phyloP scores from a whole-genome alignment of 2,329 filamentous ascomycete species.

The Arthroderma sp. region DNA sequence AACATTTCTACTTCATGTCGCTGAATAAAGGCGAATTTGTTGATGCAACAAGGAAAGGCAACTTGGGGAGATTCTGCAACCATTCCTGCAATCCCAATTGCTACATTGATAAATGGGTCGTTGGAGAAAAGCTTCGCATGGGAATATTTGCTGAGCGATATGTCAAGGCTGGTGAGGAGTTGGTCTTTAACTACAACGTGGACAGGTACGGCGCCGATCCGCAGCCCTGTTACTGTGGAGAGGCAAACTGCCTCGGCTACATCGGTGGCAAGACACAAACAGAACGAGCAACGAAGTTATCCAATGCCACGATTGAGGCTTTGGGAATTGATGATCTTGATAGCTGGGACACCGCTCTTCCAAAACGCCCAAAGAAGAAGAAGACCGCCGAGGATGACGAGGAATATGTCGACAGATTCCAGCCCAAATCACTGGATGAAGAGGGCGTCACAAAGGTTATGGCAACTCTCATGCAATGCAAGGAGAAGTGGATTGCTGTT shows the following conservation, averaged over 20 bases:
- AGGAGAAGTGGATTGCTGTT: constrained; percentile 98
- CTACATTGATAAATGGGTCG: constrained; percentile 99
- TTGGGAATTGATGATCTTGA: constrained; percentile 89
- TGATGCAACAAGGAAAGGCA: constrained; percentile 92
- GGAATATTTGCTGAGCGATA: constrained; percentile 86
- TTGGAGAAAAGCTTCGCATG: constrained; percentile 95
- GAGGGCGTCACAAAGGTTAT: constrained; percentile 85
- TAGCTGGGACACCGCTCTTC: constrained; percentile 79
- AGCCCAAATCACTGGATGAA: constrained; percentile 67
- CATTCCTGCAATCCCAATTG: constrained; percentile 98
- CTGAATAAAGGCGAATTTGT: constrained; percentile 93
- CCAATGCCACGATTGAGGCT: constrained; percentile 80
- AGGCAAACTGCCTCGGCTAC: constrained; percentile 87
- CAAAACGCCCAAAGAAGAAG: constrained; percentile 87
- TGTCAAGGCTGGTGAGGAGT: constrained; percentile 78
- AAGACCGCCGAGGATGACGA: constrained; percentile 83
- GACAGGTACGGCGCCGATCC: constrained; percentile 95
- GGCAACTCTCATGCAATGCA: constrained; percentile 92
- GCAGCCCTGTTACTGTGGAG: constrained; percentile 91
- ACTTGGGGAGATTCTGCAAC: constrained; percentile 94
- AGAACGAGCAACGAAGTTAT: constrained; percentile 83
- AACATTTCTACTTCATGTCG: constrained; percentile 99
- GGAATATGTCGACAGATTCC: constrained; percentile 83
- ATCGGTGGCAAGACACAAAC: constrained; percentile 98
- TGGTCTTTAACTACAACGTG: constrained; percentile 99